Conservation (phyloP, 2,329 filamentous ascomycete species). For the Aspergillus hortae region DNA sequence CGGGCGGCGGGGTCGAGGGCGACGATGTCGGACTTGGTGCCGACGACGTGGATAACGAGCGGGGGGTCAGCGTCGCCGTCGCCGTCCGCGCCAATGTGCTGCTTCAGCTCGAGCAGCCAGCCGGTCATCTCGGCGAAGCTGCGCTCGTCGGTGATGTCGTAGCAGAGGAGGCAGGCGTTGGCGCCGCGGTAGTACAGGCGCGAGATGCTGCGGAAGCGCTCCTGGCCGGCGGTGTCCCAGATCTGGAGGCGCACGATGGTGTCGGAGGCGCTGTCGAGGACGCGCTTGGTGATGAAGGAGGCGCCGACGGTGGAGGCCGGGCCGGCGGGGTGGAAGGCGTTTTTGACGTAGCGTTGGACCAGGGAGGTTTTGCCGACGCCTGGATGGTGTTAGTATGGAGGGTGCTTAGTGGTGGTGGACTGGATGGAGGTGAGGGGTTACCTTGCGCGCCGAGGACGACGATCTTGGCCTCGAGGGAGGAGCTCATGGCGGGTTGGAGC, state of each 20-base stretch:
- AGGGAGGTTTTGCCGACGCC: slow-evolving; percentile 53
- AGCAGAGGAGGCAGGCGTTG: slow-evolving; percentile 90
- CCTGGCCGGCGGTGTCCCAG: slow-evolving; percentile 95
- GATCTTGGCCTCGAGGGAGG: slow-evolving; percentile 51
- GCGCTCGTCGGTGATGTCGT: slow-evolving; percentile 81
- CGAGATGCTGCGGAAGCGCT: slow-evolving; percentile 91
- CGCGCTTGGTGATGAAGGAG: slow-evolving; percentile 74
- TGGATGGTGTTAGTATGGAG: slow-evolving; percentile 14
- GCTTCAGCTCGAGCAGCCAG: slow-evolving; percentile 81
- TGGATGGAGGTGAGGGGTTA: slow-evolving; percentile 12
- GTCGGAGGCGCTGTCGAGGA: slow-evolving; percentile 78
- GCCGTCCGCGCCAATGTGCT: slow-evolving; percentile 61
- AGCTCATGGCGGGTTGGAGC: slow-evolving; percentile 41
- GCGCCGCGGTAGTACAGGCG: slow-evolving; percentile 95
- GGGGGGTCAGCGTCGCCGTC: slow-evolving; percentile 44
- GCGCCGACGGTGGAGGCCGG: slow-evolving; percentile 69
- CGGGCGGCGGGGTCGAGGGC: slow-evolving; percentile 73
- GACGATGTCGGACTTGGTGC: slow-evolving; percentile 89
- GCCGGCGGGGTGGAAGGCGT: slow-evolving; percentile 40
- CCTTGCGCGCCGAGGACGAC: slow-evolving; percentile 52
- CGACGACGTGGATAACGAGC: slow-evolving; percentile 89
- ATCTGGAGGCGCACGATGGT: slow-evolving; percentile 89
- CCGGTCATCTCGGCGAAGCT: slow-evolving; percentile 90
- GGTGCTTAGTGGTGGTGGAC: not conserved
- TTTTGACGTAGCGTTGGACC: slow-evolving; percentile 48